Percentiles rank a stretch among this genome's conserved stretches.
Evolutionary conservation across 208 protist genomes (phyloP).

Genomic region (Leishmania guyanensis): DNA sequence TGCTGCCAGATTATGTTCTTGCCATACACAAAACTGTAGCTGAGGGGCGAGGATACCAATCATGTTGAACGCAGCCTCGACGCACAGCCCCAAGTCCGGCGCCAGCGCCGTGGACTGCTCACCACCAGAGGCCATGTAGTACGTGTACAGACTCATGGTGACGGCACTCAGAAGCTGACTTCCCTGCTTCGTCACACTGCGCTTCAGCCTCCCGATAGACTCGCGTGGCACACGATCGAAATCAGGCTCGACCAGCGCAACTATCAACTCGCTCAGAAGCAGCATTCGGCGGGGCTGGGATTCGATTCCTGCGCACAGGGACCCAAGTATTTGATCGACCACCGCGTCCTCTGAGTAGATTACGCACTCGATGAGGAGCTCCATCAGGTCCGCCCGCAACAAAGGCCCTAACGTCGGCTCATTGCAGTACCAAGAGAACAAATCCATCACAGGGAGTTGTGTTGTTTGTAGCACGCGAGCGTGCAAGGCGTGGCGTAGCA

Average conservation of each 20-base stretch:
- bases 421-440: slow-evolving; percentile 73
- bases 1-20: slow-evolving; percentile 48
- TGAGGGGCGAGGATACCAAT: slow-evolving; percentile 40
- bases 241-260: slow-evolving; percentile 47
- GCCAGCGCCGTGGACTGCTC: slow-evolving; percentile 29
- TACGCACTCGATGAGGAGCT: slow-evolving; percentile 71
- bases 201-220: slow-evolving; percentile 40
- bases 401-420: slow-evolving; percentile 55
- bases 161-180: slow-evolving; percentile 39
- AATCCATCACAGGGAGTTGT: slow-evolving; percentile 57
- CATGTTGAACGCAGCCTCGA: slow-evolving; percentile 43
- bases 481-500: slow-evolving; percentile 59
- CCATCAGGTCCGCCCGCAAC: slow-evolving; percentile 49
- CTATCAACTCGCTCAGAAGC: slow-evolving; percentile 52
- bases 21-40: slow-evolving; percentile 44
- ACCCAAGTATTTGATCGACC: slow-evolving; percentile 11
- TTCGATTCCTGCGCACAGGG: slow-evolving; percentile 14
- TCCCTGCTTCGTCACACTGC: slow-evolving; percentile 24
- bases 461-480: slow-evolving; percentile 26
- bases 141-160: slow-evolving; percentile 55
- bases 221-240: slow-evolving; percentile 58
- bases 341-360: slow-evolving; percentile 41
- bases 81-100: slow-evolving; percentile 28
- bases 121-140: slow-evolving; percentile 56
- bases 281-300: slow-evolving; percentile 39